These are phyloP conservation scores for Kluyveromyces lactis DNA, from an alignment of 805 yeast species.

Conservation along the genomic window DNA sequence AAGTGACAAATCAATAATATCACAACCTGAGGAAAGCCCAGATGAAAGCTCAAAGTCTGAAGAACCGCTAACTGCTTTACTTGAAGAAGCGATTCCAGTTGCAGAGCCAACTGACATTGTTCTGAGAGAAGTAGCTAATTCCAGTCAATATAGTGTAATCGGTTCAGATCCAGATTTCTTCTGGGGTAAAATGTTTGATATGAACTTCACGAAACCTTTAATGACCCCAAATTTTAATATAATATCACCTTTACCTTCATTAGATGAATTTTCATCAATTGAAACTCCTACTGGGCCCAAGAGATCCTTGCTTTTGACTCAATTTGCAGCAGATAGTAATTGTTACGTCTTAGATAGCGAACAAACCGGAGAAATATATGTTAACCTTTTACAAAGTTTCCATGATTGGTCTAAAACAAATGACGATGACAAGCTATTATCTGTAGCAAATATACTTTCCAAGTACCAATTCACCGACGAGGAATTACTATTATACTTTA, in stretches of 20 bases:
- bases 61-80: background rate
- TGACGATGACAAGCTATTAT: background rate
- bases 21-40: background rate
- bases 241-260: slow-evolving; percentile 2
- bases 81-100: background rate
- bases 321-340: no score
- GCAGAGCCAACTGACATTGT: background rate
- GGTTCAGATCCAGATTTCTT: slow-evolving; percentile 3
- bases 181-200: slow-evolving; percentile 6
- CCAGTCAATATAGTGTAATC: background rate
- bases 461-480: slow-evolving; percentile 8
- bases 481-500: slow-evolving; percentile 13
- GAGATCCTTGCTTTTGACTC: background rate
- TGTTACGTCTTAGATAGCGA: slow-evolving; percentile 6
- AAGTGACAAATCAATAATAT: background rate
- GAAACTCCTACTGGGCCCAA: background rate
- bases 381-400: slow-evolving; percentile 7
- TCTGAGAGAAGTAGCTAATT: no score
- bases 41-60: background rate
- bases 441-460: slow-evolving; percentile 3
- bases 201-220: slow-evolving; percentile 5
- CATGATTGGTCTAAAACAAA: slow-evolving; percentile 4
- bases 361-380: slow-evolving; percentile 6
- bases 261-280: background rate
- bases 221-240: slow-evolving; percentile 5